phyloP scores from a whole-genome alignment of 192 early-diverging fungal genomes.

The Coemansia sp. region DNA sequence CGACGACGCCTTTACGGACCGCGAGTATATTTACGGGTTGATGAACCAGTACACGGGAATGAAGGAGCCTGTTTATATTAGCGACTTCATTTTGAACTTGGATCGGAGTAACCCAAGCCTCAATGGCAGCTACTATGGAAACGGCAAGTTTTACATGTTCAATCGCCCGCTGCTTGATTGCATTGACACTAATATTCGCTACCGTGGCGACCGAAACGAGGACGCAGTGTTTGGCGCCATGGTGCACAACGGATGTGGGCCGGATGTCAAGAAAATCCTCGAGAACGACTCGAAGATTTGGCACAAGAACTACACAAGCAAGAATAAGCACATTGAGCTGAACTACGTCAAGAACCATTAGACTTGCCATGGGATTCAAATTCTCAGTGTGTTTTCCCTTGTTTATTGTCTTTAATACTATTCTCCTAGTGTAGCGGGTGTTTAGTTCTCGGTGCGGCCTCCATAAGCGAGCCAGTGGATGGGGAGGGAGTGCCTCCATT shows the following conservation, averaged over 20 bases:
- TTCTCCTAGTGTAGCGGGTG: too few relatives aligned
- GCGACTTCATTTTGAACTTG: slow-evolving; percentile 20
- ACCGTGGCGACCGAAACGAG: slow-evolving; percentile 13
- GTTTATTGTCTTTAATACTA: too few relatives aligned
- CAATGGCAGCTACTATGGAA: slow-evolving; percentile 19
- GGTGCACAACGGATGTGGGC: slow-evolving; percentile 21
- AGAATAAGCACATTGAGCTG: slow-evolving; percentile 28
- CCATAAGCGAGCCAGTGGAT: too few relatives aligned
- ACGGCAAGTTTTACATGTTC: slow-evolving; percentile 47
- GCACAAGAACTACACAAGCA: slow-evolving; percentile 18
- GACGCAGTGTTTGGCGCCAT: slow-evolving; percentile 34
- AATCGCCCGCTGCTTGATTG: slow-evolving; percentile 26
- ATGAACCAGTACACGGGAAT: slow-evolving; percentile 7
- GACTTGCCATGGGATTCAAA: too few relatives aligned
- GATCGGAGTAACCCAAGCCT: slow-evolving; percentile 5
- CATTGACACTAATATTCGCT: slow-evolving; percentile 11
- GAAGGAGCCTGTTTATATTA: slow-evolving; percentile 15
- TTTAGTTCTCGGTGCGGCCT: too few relatives aligned
- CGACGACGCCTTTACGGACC: slow-evolving; percentile 23
- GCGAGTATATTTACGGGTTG: slow-evolving; percentile 9
- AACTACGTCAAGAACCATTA: not conserved
- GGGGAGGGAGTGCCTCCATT: too few relatives aligned
- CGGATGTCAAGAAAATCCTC: slow-evolving; percentile 6
- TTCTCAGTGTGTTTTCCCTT: slow-evolving; percentile 1
- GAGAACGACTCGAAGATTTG: slow-evolving; percentile 27